Evolutionary conservation across 495 filamentous ascomycete genomes (phyloP), one percentile per base, ranked within the genome.

Genomic region (Aspergillus asperescens): DNA sequence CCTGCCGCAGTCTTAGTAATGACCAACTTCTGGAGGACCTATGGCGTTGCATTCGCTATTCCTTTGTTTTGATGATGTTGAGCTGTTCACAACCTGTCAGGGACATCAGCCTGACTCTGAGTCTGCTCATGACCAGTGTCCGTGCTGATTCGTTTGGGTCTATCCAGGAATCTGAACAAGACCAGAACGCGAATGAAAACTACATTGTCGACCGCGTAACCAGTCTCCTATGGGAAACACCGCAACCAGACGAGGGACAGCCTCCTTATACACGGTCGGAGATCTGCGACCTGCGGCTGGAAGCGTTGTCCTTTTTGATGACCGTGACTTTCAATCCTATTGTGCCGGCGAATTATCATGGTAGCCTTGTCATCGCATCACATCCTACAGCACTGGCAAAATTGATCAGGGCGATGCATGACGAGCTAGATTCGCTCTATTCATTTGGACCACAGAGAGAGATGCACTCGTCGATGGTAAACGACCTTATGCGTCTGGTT

Each of bases 51-150:
- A 76, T 87, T 37, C 74, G 81, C 13, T 77, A 78, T 45, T 80
- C 83, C 18, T 87, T 86, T 62, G 72, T 83, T 15, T 60, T 87
- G 15, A 75, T 86, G 62, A 80, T 86, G 70, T 68, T 88, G 18
- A 78, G 79, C 46, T 65, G 71, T 29, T 71, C 71, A 27, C 81
- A 83, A 38, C 85, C 76, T 1, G 62, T 85, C n/a, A 53, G 67
- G 1, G 78, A 86, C 35, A 79, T 88, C 40, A 69, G 71, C n/a
- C 62, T 80, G 7, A 79, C 77, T 48, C 60, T 86, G 16, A 72
- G 73, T 13, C 67, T 88, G 1, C 67, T 89, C 2, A 70, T 70
- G 24, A 85, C 82, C 0, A 85, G 82, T 43, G 72, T 83, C 24
- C 73, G 81, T 1, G 55, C 68, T 1, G 64, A 69, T 20, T 79